Percentiles rank a stretch among this genome's conserved stretches.
Evolutionary conservation across 140 eudicot species (phyloP).

Genomic region (Stevia rebaudiana): DNA sequence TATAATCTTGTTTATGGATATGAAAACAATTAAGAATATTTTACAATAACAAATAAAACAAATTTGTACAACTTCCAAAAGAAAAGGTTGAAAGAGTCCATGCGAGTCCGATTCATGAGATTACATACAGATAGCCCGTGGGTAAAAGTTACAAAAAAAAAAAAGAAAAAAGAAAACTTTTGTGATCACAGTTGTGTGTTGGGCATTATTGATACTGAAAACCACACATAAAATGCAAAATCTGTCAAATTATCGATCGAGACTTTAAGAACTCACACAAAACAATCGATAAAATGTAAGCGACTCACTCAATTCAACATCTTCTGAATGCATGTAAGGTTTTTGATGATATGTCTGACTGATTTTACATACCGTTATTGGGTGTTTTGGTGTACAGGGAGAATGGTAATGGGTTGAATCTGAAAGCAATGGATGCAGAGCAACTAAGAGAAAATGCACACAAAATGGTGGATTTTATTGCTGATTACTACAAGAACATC

Average conservation of each 20-base stretch:
- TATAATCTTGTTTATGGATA: not conserved
- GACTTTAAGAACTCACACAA: not conserved
- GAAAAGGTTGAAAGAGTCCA: too few species aligned
- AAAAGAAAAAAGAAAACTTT: too few species aligned
- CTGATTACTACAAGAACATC: conserved; percentile 82
- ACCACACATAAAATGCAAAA: not conserved
- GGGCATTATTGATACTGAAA: too few species aligned
- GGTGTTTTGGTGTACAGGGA: conserved; percentile 40
- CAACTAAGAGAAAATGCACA: conserved; percentile 77
- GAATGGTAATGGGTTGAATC: conserved; percentile 38
- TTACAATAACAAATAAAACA: too few species aligned
- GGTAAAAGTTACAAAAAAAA: too few species aligned
- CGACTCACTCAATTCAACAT: not conserved
- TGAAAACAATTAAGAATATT: too few species aligned
- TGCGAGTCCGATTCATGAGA: too few species aligned
- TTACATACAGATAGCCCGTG: too few species aligned
- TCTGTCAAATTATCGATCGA: not conserved
- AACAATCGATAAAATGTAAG: conserved; percentile 26
- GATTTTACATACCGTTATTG: not conserved
- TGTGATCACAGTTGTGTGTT: too few species aligned
- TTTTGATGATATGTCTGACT: conserved; percentile 30
- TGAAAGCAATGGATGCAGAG: conserved; percentile 88
- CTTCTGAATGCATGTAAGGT: conserved; percentile 16
- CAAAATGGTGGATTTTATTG: conserved; percentile 87
- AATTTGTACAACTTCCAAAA: too few species aligned